Evolutionary conservation across 176 grass and related monocot species (phyloP).

Genomic region (bread wheat (Triticum aestivum)): IWGSC_CS_RefSeq_v2.1 NC_057809.1:448103953-448104452

Average conservation of each 20-base stretch:
- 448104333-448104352: conserved; percentile 41
- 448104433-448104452: conserved; percentile 55
- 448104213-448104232: conserved; percentile 36
- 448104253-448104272: conserved; percentile 41
- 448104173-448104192: conserved; percentile 7
- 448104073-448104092: conserved; percentile 58
- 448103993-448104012: conserved; percentile 38
- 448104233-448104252: conserved; percentile 41
- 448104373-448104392: conserved; percentile 53
- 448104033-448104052: conserved; percentile 41
- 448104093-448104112: conserved; percentile 38
- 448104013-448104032: conserved; percentile 47
- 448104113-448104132: conserved; percentile 55
- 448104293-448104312: conserved; percentile 46
- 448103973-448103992: conserved; percentile 40
- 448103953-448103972: conserved; percentile 52
- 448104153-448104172: conserved; percentile 32
- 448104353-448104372: conserved; percentile 49
- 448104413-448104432: conserved; percentile 47
- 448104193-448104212: background rate
- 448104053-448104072: conserved; percentile 47
- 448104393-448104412: conserved; percentile 1
- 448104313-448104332: conserved; percentile 42
- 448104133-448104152: conserved; percentile 32
- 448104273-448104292: conserved; percentile 51